A percentile compares a stretch with the other conserved stretches of the same genome.
Conservation (phyloP, 192 early-diverging fungal genomes). For the Coemansia sp. region DNA sequence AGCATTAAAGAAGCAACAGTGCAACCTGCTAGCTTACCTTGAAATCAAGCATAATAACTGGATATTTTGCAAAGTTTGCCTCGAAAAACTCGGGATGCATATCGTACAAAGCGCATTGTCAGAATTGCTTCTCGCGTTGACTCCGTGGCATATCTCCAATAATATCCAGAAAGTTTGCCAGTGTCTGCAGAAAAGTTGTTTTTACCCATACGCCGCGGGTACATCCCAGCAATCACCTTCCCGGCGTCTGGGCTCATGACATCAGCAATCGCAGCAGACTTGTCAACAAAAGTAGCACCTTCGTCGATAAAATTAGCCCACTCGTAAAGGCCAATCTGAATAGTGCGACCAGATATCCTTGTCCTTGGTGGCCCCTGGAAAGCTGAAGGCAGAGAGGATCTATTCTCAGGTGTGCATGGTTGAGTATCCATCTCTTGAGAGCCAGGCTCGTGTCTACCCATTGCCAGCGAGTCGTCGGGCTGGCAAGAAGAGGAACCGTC, state of each 20-base stretch:
- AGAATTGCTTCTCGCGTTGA: not conserved
- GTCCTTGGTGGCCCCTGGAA: too few relatives aligned
- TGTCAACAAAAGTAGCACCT: slow-evolving; percentile 7
- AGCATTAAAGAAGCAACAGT: too few relatives aligned
- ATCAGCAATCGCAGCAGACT: slow-evolving; percentile 3
- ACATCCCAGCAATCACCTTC: slow-evolving; percentile 5
- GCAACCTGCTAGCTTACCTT: slow-evolving; percentile 7
- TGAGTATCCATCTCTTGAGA: too few relatives aligned
- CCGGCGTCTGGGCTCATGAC: not conserved
- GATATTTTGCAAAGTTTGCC: slow-evolving; percentile 8
- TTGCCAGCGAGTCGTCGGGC: too few relatives aligned
- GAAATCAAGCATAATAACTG: slow-evolving; percentile 5
- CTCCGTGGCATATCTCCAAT: not conserved
- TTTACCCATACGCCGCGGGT: slow-evolving; percentile 7
- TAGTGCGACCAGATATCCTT: too few relatives aligned
- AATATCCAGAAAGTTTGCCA: slow-evolving; percentile 5
- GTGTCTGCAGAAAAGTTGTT: slow-evolving; percentile 3
- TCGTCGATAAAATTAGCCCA: not conserved
- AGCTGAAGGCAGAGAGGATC: too few relatives aligned
- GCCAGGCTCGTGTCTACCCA: too few relatives aligned
- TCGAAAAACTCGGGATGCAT: slow-evolving; percentile 5
- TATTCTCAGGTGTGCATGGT: too few relatives aligned
- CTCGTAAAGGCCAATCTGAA: not conserved
- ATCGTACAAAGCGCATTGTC: not conserved
- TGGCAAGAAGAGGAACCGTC: too few relatives aligned